Percentiles rank a stretch among this genome's conserved stretches.
These are phyloP conservation scores for Meripilus lineatus DNA, from an alignment of 1,284 basidiomycete genomes.

Conservation along the genomic window DNA sequence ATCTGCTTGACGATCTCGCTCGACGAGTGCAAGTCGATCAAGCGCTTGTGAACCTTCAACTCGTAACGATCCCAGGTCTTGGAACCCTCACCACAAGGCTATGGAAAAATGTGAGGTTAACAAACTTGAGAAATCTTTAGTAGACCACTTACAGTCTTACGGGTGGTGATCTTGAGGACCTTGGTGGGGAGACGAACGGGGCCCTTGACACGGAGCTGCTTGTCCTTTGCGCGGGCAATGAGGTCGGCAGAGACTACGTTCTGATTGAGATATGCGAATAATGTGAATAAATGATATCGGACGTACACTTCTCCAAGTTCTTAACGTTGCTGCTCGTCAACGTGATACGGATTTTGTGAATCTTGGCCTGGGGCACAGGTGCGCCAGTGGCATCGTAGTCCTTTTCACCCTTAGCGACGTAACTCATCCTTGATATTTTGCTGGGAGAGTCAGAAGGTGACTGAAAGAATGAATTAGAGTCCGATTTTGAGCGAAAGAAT, in stretches of 20 bases:
- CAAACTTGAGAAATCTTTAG: too few relatives aligned
- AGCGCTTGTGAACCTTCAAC: slow-evolving; percentile 99
- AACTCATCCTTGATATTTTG: slow-evolving; percentile 75
- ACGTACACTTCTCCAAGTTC: slow-evolving; percentile 96
- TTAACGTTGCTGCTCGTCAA: slow-evolving; percentile 97
- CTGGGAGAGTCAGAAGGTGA: slow-evolving; percentile 75
- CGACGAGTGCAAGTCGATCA: slow-evolving; percentile 98
- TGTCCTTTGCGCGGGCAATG: slow-evolving; percentile 99
- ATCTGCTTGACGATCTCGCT: slow-evolving; percentile 99
- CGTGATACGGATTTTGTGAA: slow-evolving; percentile 99
- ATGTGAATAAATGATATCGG: not conserved
- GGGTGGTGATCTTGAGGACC: slow-evolving; percentile 97
- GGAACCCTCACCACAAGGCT: slow-evolving; percentile 99
- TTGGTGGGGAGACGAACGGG: slow-evolving; percentile 99
- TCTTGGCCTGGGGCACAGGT: slow-evolving; percentile 81
- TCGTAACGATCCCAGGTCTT: slow-evolving; percentile 99
- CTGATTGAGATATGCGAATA: not conserved
- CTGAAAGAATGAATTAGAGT: slow-evolving; percentile 28
- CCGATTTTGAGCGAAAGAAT: not conserved
- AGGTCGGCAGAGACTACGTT: slow-evolving; percentile 83
- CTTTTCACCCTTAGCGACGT: slow-evolving; percentile 99
- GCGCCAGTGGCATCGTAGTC: slow-evolving; percentile 94
- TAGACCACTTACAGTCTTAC: slow-evolving; percentile 84
- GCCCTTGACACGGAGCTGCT: slow-evolving; percentile 98
- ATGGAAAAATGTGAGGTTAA: too few relatives aligned